Conservation (phyloP, 345 rosid genomes). For the Corymbia maculata region DNA sequence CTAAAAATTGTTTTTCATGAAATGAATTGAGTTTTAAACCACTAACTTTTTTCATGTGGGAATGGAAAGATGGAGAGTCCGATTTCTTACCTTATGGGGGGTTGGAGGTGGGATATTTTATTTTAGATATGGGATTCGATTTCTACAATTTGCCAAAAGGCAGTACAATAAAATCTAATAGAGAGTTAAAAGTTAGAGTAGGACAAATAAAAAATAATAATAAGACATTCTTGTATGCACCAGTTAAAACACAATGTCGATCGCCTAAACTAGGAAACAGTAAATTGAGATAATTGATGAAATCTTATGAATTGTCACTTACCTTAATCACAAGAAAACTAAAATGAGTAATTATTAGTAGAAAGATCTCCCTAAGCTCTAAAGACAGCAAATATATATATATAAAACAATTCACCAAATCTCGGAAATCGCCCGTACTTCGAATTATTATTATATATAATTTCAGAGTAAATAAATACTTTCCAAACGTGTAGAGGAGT, state of each 20-base stretch:
- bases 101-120: too few relatives aligned
- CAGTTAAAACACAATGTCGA: neutral
- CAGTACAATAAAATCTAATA: too few relatives aligned
- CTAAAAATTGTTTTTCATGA: too few relatives aligned
- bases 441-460: neutral
- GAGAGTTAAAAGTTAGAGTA: too few relatives aligned
- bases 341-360: neutral
- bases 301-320: neutral
- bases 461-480: neutral
- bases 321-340: neutral
- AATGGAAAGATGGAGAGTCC: too few relatives aligned
- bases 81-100: too few relatives aligned
- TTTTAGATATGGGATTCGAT: too few relatives aligned
- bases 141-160: too few relatives aligned
- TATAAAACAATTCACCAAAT: neutral
- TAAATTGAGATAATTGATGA: neutral
- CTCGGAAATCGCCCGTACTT: neutral
- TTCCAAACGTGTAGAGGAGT: neutral
- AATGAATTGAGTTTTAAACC: too few relatives aligned
- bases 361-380: neutral
- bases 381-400: neutral
- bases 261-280: neutral
- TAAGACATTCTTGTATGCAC: neutral
- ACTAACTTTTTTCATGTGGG: too few relatives aligned
- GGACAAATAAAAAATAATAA: too few relatives aligned